phyloP scores from a whole-genome alignment of 371 early-diverging fungal genomes.

The Mortierella sp. region DNA sequence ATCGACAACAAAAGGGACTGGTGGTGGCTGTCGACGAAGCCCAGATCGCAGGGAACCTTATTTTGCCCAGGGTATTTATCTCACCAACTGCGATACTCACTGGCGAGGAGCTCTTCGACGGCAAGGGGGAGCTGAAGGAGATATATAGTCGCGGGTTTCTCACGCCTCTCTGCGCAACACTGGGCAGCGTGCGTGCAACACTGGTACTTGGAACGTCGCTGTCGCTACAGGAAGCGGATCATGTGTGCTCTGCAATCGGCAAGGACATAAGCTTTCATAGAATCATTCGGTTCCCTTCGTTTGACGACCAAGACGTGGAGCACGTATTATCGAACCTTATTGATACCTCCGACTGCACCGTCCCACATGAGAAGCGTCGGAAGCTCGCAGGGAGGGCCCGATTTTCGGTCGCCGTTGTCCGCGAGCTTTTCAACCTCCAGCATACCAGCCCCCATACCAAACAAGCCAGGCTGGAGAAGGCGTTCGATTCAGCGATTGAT shows the following conservation, averaged over 20 bases:
- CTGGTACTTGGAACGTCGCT: constrained; percentile 32
- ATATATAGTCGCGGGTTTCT: constrained; percentile 5
- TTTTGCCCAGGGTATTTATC: neutral
- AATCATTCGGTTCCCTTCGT: neutral
- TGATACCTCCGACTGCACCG: constrained; percentile 8
- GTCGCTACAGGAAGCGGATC: constrained; percentile 22
- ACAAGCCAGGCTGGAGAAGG: constrained; percentile 26
- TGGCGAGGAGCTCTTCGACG: neutral
- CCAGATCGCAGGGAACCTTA: constrained; percentile 22
- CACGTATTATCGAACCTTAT: constrained; percentile 10
- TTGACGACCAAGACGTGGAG: constrained; percentile 7
- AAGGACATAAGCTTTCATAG: constrained; percentile 13
- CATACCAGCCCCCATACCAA: neutral
- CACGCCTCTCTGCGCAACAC: constrained; percentile 11
- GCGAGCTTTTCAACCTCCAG: constrained; percentile 3
- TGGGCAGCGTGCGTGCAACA: neutral
- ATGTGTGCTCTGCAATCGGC: constrained; percentile 26
- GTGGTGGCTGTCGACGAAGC: constrained; percentile 53
- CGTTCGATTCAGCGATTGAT: constrained; percentile 25
- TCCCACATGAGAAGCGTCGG: constrained; percentile 20
- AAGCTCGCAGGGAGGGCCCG: constrained; percentile 21
- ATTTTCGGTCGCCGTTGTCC: constrained; percentile 20
- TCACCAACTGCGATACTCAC: neutral
- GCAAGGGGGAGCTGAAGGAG: neutral
- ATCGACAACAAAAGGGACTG: constrained; percentile 13